Evolutionary conservation across 768 basidiomycete species (phyloP).

Genomic region (Russula emetica): DNA sequence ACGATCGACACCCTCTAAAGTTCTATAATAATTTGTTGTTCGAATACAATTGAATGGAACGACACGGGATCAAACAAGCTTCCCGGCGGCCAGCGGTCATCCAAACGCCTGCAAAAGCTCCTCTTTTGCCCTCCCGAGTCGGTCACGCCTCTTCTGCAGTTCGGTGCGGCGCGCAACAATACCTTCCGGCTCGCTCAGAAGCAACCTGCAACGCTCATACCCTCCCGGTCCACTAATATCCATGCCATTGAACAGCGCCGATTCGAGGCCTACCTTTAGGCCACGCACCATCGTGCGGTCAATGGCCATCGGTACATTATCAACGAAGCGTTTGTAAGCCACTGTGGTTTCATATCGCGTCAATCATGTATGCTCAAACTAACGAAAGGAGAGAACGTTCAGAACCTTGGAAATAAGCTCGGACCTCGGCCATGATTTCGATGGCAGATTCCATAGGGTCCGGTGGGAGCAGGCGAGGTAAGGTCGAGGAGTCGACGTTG

Average conservation of each 20-base stretch:
- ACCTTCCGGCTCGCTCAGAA: conserved; percentile 48
- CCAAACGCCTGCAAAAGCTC: conserved; percentile 35
- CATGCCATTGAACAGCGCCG: conserved; percentile 43
- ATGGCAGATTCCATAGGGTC: conserved; percentile 55
- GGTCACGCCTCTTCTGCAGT: conserved; percentile 45
- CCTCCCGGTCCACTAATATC: conserved; percentile 46
- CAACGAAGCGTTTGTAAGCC: conserved; percentile 55
- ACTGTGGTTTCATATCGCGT: conserved; percentile 34
- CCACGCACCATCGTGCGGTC: conserved; percentile 53
- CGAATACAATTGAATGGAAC: background rate
- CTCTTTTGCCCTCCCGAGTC: conserved; percentile 42
- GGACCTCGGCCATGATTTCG: conserved; percentile 63
- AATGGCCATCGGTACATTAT: conserved; percentile 53
- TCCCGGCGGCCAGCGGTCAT: background rate
- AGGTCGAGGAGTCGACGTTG: conserved; percentile 35
- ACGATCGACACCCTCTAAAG: background rate
- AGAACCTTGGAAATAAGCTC: conserved; percentile 71
- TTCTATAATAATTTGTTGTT: background rate
- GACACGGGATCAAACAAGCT: background rate
- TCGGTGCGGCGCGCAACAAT: conserved; percentile 44
- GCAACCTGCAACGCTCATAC: conserved; percentile 41
- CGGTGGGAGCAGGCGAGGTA: conserved; percentile 46
- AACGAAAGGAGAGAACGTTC: background rate
- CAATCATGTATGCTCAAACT: background rate
- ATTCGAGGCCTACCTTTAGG: conserved; percentile 39